Evolutionary conservation across 306 rosid genomes (phyloP), one percentile per base, ranked within the genome.

Genomic region (Quercus engelmannii): DNA sequence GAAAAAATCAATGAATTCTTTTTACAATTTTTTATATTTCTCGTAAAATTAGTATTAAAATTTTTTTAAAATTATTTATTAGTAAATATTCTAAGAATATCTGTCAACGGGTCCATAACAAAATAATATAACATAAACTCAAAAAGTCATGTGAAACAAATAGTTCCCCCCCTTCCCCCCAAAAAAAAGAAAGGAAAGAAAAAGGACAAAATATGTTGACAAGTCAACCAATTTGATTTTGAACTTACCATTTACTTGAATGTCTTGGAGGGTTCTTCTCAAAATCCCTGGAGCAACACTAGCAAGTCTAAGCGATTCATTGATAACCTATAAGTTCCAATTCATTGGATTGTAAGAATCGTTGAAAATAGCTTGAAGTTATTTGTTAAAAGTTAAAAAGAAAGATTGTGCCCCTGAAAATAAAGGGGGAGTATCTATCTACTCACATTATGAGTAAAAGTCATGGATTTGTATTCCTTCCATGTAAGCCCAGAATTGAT

Each of bases 91-190:
- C 0, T 38, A 38, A 38, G 0, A 38, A 38, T 3, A 7, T 0
- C 1, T 1, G 0, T 38, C 0, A 38, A 38, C 1, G 0, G 0
- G 46, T 7, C 0, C 1, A 38, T 38, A 38, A 38, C 2, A 38
- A 38, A 38, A 38, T 38, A 7, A 38, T 7, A 38, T 38, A 1
- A 38, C 46, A 38, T 6, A 38, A 33, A 33, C 38, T 33, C 38
- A 33, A 38, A 6, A 38, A 38, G 11, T 38, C 11, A 38, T 0
- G 46, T 7, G 11, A 6, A 38, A 38, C 43, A 38, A 38, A 38
- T 38, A 6, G 43, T 38, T 38, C 41, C 33, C 30, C 4, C 30
- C 4, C 4, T 0, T 4, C 30, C 30, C 30, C 4, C 30, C 4
- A 0, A 2, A 3, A 5, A 33, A 1, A 1, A 35, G n/a, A n/a